phyloP scores from a whole-genome alignment of 2,329 filamentous ascomycete genomes.

The Aspergillus aculeatus region DNA sequence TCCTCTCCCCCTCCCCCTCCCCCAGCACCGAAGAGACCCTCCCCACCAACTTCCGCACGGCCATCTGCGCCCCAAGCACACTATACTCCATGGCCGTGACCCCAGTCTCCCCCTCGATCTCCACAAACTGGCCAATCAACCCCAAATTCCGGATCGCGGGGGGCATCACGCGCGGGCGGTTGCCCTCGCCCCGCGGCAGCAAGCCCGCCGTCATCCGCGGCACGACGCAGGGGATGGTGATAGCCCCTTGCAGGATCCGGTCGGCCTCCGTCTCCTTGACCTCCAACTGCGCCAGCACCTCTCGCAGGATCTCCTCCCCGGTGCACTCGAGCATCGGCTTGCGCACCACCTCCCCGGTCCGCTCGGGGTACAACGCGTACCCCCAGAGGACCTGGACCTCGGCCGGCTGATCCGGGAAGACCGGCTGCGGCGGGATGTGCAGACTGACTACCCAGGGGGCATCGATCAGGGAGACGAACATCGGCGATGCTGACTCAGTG shows the following conservation, averaged over 20 bases:
- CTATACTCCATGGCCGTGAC: slow-evolving; percentile 18
- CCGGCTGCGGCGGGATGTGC: slow-evolving; percentile 44
- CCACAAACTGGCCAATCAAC: slow-evolving; percentile 22
- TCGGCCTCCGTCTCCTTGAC: slow-evolving; percentile 27
- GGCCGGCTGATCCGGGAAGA: slow-evolving; percentile 40
- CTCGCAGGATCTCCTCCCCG: slow-evolving; percentile 41
- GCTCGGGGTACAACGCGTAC: slow-evolving; percentile 40
- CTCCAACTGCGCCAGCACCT: slow-evolving; percentile 40
- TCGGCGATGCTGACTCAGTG: neutral
- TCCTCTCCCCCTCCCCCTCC: no score
- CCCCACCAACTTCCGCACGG: slow-evolving; percentile 22
- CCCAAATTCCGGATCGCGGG: slow-evolving; percentile 15
- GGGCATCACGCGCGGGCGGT: slow-evolving; percentile 40
- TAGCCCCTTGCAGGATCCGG: slow-evolving; percentile 26
- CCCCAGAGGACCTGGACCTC: slow-evolving; percentile 41
- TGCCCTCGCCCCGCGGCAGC: slow-evolving; percentile 33
- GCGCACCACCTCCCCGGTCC: slow-evolving; percentile 36
- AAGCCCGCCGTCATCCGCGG: slow-evolving; percentile 42
- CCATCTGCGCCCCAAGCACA: slow-evolving; percentile 22
- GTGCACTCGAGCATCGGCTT: slow-evolving; percentile 45
- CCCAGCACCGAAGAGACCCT: neutral
- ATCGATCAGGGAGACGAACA: slow-evolving; percentile 40
- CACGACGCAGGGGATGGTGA: slow-evolving; percentile 42
- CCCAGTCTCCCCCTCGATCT: slow-evolving; percentile 16
- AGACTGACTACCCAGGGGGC: slow-evolving; percentile 44